phyloP scores from a whole-genome alignment of 2,329 filamentous ascomycete genomes.

The Aspergillus floridensis region DNA sequence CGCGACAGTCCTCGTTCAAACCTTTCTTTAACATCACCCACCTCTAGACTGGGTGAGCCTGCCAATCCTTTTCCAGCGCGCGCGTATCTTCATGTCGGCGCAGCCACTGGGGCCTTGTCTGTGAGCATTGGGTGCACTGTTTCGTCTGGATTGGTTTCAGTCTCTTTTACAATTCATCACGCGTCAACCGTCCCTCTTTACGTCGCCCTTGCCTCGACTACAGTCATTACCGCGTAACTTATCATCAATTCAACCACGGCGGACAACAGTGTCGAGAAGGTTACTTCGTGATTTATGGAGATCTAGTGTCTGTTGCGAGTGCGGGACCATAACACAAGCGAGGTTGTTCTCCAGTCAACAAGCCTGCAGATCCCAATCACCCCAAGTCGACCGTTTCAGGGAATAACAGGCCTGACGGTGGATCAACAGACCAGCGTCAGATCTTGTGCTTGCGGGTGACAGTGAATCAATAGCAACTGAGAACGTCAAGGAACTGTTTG shows the following conservation, averaged over 20 bases:
- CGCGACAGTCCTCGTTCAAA: background rate
- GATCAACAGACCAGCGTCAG: too few species aligned
- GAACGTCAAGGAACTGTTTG: background rate
- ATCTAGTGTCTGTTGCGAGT: background rate
- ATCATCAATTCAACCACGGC: background rate
- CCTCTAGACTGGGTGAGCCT: background rate
- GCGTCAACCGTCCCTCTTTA: constrained; percentile 1
- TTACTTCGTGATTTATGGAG: background rate
- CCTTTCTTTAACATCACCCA: background rate
- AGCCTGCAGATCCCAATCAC: background rate
- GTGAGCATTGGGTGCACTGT: background rate
- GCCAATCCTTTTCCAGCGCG: background rate
- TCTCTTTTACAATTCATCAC: background rate
- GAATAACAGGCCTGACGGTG: background rate
- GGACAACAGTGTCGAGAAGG: background rate
- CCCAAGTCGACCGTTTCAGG: background rate
- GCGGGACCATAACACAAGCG: background rate
- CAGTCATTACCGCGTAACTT: background rate
- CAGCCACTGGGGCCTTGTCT: background rate
- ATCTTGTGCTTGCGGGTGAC: background rate
- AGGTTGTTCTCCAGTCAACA: background rate
- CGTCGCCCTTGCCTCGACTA: background rate
- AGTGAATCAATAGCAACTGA: background rate
- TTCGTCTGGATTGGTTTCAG: constrained; percentile 8
- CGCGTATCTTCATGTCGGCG: background rate